Evolutionary conservation across 805 yeast species (phyloP), one percentile per base, ranked within the genome.

Genomic region (Naumovozyma dairenensis): DNA sequence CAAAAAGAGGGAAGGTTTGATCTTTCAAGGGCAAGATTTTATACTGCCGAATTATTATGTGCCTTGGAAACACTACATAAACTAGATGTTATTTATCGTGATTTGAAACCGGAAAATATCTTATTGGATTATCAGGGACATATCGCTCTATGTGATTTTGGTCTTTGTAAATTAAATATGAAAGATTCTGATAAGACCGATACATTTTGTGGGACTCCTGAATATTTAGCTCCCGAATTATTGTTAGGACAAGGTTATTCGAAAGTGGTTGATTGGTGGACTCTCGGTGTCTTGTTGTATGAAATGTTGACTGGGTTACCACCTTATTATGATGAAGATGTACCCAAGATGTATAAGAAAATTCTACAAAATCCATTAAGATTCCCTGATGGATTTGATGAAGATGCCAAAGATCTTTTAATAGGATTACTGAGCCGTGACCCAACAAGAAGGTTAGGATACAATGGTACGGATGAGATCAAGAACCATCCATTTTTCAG

Each of bases 151-250:
- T 92, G 98, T 65, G 98, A 92, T 62, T 92, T 92, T 56, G 98
- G 98, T 5, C 68, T 92, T 28, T 92, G 97, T 65, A 92, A 92
- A 62, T 72, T 92, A 49, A 85, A 92, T 64, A 92, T 92, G 98
- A 74, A 77, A 45, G 74, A 79, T 47, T 80, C 82, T 40, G 95
- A 86, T 49, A 82, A 82, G 59, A 79, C 85, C 1, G 80, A 80
- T 49, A 92, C 98, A 0, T 92, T 92, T 57, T 92, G 98, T 61
- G 98, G 98, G 26, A 92, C 98, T 0, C 97, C 97, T 1, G 97
- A 92, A 60, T 92, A 92, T 59, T 67, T 92, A 45, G 96, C 97
- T 1, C 98, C 98, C 1, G 98, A 92, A 60, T 66, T 92, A 46
- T 65, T 92, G 31, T 65, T 86, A 48, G 92, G 93, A 31, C 86